Evolutionary conservation across 345 rosid species (phyloP), one percentile per base, ranked within the genome.

Genomic region (Pistacia atlantica): DNA sequence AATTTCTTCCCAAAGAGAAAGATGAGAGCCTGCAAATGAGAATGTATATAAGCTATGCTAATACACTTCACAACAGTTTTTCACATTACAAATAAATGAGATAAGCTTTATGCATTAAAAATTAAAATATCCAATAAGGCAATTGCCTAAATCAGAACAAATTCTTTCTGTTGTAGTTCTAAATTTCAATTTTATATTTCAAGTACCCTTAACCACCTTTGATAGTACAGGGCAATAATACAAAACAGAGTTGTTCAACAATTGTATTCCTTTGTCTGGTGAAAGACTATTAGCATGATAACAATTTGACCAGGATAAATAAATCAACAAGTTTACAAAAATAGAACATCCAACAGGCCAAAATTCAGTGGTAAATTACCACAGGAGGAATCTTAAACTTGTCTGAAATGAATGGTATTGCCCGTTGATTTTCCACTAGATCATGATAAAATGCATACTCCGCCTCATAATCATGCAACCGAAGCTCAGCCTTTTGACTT

Each of bases 401-500:
- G 75, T 81, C 84, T 0, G 91, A 84, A 71, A 95, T 76, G 85
- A 95, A 95, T 0, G 99, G 99, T 62, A 95, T 79, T 6, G 87
- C 89, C 71, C 5, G 82, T 2, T 92, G 94, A 77, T 82, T 84
- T 69, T 77, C 72, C 75, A 84, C 84, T 76, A 95, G 35, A 75
- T 93, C 98, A 0, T 14, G 87, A 70, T 93, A 95, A 66, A 93
- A 75, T 11, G 62, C 89, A 51, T 95, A 95, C 71, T 95, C 99
- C 0, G 99, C 98, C 72, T 82, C 89, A 65, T 95, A 95, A 80
- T 95, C 98, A 73, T 95, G 99, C 73, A 95, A 80, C 17, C 33
- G 71, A 10, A 95, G 91, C 91, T 95, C 99, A 8, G 86, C 84
- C 81, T 90, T 95, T 77, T 95, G 98, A 79, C 89, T 95, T 8